Evolutionary conservation across 306 rosid species (phyloP), one percentile per base, ranked within the genome.

Genomic region (Corylus avellana): DNA sequence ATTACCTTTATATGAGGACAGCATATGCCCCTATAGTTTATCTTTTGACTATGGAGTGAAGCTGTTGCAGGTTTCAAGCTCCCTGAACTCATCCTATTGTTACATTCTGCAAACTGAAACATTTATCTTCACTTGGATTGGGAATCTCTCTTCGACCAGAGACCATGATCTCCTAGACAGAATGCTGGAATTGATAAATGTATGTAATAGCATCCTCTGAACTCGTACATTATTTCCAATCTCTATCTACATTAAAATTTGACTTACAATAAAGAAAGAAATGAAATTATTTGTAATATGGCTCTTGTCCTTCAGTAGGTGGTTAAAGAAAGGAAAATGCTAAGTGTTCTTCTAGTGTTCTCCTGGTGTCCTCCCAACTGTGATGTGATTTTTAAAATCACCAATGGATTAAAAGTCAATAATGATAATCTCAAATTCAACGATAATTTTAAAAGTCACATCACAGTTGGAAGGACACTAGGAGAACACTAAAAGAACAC

Each of bases 91-190:
- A 55, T 94, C 97, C 75, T 91, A 86, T 82, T 92, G 98, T 84
- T 94, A 88, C 90, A 87, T 94, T 83, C 89, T 94, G 76, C 97
- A 89, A 90, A 76, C 79, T 68, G 87, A 82, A 78, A 80, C 86
- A 66, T 90, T 87, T 81, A 75, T 85, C 72, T 88, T 88, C 89
- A 91, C 92, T 76, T 94, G 98, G 97, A 94, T 94, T 82, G 97
- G 98, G 84, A 86, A 77, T 81, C 91, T 91, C 58, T 88, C 98
- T 57, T 88, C 90, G 5, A 73, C 92, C 66, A 86, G 93, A 83
- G 98, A 94, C 88, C 97, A 87, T 78, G 94, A 91, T 85, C 90
- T 92, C 62, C 95, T 94, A 71, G 95, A 94, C 84, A 90, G 91
- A 88, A 87, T 90, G 97, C 85, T 90, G 84, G 91, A 91, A 57